Evolutionary conservation across 2,329 filamentous ascomycete genomes (phyloP).

Genomic region (Blumeria graminis): DNA sequence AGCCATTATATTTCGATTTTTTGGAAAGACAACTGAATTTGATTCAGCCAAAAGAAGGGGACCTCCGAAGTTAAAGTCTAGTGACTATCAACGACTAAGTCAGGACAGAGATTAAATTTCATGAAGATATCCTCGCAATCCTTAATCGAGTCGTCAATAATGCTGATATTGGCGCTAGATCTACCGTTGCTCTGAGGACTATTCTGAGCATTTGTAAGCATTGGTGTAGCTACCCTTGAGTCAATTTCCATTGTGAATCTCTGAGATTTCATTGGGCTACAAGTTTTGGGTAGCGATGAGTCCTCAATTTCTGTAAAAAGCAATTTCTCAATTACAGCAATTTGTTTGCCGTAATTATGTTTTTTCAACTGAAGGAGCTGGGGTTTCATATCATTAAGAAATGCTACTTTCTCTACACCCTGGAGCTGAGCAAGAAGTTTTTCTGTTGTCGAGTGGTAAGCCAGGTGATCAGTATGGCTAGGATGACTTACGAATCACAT

Average conservation of each 20-base stretch:
- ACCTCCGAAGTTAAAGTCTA: neutral
- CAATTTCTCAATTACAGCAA: slow-evolving; percentile 35
- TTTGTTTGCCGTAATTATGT: slow-evolving; percentile 40
- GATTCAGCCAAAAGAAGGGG: neutral
- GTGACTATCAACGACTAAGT: neutral
- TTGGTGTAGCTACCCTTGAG: slow-evolving; percentile 36
- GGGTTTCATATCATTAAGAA: slow-evolving; percentile 39
- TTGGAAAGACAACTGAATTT: too few species aligned
- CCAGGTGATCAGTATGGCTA: neutral
- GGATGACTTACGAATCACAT: slow-evolving; percentile 68
- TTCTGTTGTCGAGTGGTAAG: slow-evolving; percentile 27
- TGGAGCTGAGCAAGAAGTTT: slow-evolving; percentile 47
- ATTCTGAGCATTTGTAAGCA: slow-evolving; percentile 42
- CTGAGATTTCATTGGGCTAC: slow-evolving; percentile 11
- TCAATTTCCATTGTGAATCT: slow-evolving; percentile 19
- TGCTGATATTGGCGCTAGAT: slow-evolving; percentile 31
- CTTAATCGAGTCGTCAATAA: neutral
- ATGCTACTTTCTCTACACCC: slow-evolving; percentile 30
- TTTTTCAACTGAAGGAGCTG: slow-evolving; percentile 38
- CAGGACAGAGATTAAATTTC: neutral
- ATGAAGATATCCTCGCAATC: neutral
- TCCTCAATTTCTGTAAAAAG: slow-evolving; percentile 15
- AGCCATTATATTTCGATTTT: too few species aligned
- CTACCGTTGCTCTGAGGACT: slow-evolving; percentile 42
- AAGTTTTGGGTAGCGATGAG: slow-evolving; percentile 6